phyloP scores from a whole-genome alignment of 495 filamentous ascomycete genomes.

The Hypoxylon trugodes region DNA sequence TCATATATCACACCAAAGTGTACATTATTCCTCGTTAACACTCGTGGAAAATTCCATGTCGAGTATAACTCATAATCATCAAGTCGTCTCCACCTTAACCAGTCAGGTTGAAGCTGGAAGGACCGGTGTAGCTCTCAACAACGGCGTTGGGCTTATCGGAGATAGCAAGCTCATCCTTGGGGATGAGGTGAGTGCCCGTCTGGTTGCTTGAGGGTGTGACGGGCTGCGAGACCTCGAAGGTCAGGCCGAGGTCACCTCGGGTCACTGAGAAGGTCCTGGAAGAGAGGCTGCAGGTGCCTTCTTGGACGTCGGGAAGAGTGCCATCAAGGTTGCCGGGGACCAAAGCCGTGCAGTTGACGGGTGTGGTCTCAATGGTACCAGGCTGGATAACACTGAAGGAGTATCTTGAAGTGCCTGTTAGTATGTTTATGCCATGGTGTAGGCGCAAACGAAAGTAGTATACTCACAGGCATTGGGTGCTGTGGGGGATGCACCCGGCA shows the following conservation, averaged over 20 bases:
- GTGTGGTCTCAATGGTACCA: constrained; percentile 42
- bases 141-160: constrained; percentile 27
- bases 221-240: constrained; percentile 34
- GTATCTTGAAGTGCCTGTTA: constrained; percentile 25
- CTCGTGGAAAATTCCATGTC: too few species aligned
- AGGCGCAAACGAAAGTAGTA: neutral
- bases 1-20: too few species aligned
- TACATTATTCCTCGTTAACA: too few species aligned
- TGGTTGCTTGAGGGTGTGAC: constrained; percentile 40
- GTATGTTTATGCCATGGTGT: neutral
- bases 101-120: constrained; percentile 18
- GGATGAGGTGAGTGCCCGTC: constrained; percentile 34
- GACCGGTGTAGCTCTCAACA: constrained; percentile 26
- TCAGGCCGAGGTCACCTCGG: constrained; percentile 27
- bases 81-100: too few species aligned
- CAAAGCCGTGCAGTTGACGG: constrained; percentile 33
- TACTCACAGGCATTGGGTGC: constrained; percentile 44
- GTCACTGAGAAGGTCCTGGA: constrained; percentile 39
- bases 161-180: constrained; percentile 28
- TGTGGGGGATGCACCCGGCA: constrained; percentile 44
- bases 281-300: constrained; percentile 34
- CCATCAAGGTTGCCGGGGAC: constrained; percentile 21
- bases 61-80: too few species aligned
- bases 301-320: constrained; percentile 38
- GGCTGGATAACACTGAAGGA: constrained; percentile 37